Evolutionary conservation across 1,284 basidiomycete genomes (phyloP), one percentile per base, ranked within the genome.

Genomic region (Cutaneotrichosporon sp.): DNA sequence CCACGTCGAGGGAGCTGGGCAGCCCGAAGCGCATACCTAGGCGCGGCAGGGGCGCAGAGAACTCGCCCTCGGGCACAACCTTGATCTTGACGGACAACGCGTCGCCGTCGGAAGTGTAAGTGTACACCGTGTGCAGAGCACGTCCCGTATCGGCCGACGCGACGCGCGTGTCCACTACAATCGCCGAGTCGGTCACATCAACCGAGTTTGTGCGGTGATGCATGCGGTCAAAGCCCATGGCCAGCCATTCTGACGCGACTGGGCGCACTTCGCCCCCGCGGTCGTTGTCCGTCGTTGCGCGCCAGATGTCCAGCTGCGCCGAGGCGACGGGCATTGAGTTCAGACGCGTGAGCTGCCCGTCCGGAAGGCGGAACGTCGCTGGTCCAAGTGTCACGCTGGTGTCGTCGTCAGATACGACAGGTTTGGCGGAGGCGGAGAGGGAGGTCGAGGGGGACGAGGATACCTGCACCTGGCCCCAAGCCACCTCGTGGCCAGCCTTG

Each of bases 251-350:
- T 13, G 35, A 13, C 3, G 34, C 20, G 13, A 34, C 30, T 30
- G 18, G 20, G 10, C 20, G 30, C 22, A 35, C 35, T n/a, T 47
- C 37, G 23, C 15, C 20, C n/a, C 45, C 54, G 15, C 39, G 20
- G 45, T 65, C 63, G 48, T 63, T 63, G 49, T 65, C 63, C 8
- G 59, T 65, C 38, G 51, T 26, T 8, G 61, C 61, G 21, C 63
- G 56, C 57, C 61, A 61, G 14, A 65, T 30, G 48, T 63, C 56
- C 8, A 58, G 46, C 7, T 39, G 14, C 3, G 42, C n/a, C 8
- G 18, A 20, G 18, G 26, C n/a, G 30, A 52, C 36, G 5, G 40
- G 18, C 44, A 54, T 8, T 1, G 21, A 22, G 10, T 54, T 54
- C 8, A 64, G 34, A 4, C 17, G 17, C 10, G 52, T 13, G 8